Conservation (phyloP, 2,329 filamentous ascomycete species). For the Alternaria sp. region DNA sequence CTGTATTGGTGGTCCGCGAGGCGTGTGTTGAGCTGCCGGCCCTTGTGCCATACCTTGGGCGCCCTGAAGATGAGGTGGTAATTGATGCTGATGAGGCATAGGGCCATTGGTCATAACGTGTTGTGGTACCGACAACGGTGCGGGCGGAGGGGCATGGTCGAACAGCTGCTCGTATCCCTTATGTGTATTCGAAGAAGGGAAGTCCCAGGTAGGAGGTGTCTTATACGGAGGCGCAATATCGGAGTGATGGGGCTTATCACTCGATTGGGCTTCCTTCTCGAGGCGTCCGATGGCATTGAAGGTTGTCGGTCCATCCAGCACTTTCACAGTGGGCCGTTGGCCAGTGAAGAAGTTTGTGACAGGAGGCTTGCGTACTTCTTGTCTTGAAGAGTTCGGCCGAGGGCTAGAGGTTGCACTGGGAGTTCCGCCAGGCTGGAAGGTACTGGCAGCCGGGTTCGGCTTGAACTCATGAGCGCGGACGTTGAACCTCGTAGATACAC, state of each 20-base stretch:
- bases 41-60: slow-evolving; percentile 72
- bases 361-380: slow-evolving; percentile 42
- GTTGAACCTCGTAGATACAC: slow-evolving; percentile 64
- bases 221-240: slow-evolving; percentile 86
- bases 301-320: slow-evolving; percentile 60
- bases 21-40: slow-evolving; percentile 77
- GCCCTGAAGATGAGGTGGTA: slow-evolving; percentile 81
- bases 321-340: slow-evolving; percentile 70
- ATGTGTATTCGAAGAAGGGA: slow-evolving; percentile 73
- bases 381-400: slow-evolving; percentile 58
- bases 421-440: slow-evolving; percentile 76
- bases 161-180: slow-evolving; percentile 84
- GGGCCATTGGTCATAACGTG: slow-evolving; percentile 69
- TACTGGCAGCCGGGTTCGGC: slow-evolving; percentile 79
- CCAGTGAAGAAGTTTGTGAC: slow-evolving; percentile 67
- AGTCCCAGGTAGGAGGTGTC: slow-evolving; percentile 85
- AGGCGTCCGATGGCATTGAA: slow-evolving; percentile 75
- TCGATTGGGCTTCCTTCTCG: slow-evolving; percentile 67
- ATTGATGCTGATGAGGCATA: slow-evolving; percentile 81
- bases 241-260: slow-evolving; percentile 68
- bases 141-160: slow-evolving; percentile 67
- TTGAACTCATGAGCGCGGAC: slow-evolving; percentile 78
- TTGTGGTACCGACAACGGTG: slow-evolving; percentile 70
- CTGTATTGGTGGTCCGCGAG: slow-evolving; percentile 78
- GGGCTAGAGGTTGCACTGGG: slow-evolving; percentile 76